Evolutionary conservation across 352 stramenopile genomes (phyloP).

Genomic region (Phytophthora citricola): DNA sequence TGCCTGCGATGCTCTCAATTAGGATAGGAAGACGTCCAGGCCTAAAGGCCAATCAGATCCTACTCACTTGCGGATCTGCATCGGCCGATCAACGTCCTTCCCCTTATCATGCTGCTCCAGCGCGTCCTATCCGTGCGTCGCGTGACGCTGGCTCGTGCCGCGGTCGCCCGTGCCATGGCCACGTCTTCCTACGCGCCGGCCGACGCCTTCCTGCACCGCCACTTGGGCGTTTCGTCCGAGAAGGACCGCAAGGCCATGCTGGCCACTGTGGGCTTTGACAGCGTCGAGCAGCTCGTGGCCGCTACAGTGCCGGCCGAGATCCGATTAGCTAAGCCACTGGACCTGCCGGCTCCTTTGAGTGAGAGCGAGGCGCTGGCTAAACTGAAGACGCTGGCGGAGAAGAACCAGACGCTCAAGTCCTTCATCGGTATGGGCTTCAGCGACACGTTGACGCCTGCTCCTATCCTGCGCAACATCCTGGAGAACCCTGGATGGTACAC

Average conservation of each 20-base stretch:
- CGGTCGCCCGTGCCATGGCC: slow-evolving; percentile 17
- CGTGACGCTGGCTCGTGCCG: slow-evolving; percentile 21
- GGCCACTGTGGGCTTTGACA: slow-evolving; percentile 91
- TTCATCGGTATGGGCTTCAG: slow-evolving; percentile 99
- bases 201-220: slow-evolving; percentile 76
- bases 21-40: not conserved
- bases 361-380: slow-evolving; percentile 94
- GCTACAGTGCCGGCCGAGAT: slow-evolving; percentile 97
- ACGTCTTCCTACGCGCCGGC: slow-evolving; percentile 47
- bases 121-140: slow-evolving; percentile 27
- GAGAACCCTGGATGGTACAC: slow-evolving; percentile 99
- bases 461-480: slow-evolving; percentile 98
- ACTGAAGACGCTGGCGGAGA: slow-evolving; percentile 91
- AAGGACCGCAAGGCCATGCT: slow-evolving; percentile 94
- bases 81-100: slow-evolving; percentile 7
- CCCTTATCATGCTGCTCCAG: slow-evolving; percentile 24
- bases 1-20: slow-evolving; percentile 8
- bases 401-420: slow-evolving; percentile 96
- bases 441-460: slow-evolving; percentile 94
- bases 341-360: slow-evolving; percentile 76
- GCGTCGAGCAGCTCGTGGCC: slow-evolving; percentile 94
- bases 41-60: slow-evolving; percentile 13
- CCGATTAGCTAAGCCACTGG: slow-evolving; percentile 61
- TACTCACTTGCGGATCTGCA: slow-evolving; percentile 28
- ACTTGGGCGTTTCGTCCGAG: slow-evolving; percentile 89